Percentiles rank a stretch among this genome's conserved stretches.
Evolutionary conservation across 2,329 filamentous ascomycete genomes (phyloP).

Genomic region (Clarireedia hainanense): DNA sequence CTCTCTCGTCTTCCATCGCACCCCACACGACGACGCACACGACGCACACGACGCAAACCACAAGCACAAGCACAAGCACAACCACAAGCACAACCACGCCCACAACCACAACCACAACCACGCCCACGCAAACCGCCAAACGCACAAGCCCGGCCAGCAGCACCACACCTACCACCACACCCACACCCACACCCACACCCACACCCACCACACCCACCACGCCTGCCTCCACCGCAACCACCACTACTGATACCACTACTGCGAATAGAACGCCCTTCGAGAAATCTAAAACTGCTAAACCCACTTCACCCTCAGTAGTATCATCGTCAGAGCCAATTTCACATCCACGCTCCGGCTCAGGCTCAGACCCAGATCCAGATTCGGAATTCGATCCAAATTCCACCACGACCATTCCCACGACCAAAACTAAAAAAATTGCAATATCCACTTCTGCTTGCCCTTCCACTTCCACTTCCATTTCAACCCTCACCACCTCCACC

Average conservation of each 20-base stretch:
- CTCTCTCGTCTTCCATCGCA: conserved; percentile 7
- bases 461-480: not conserved
- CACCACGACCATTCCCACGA: not conserved
- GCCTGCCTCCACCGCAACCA: not conserved
- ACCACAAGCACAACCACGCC: too few species aligned
- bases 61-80: too few species aligned
- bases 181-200: not conserved
- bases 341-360: not conserved
- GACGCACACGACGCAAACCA: not conserved
- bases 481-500: not conserved
- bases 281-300: not conserved
- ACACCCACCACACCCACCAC: not conserved
- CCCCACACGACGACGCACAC: conserved; percentile 7
- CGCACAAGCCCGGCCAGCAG: not conserved
- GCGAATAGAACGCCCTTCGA: not conserved
- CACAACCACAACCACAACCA: not conserved
- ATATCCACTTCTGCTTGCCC: not conserved
- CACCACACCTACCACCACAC: not conserved
- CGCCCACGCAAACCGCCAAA: not conserved
- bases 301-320: not conserved
- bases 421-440: not conserved
- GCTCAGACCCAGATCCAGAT: not conserved
- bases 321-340: not conserved
- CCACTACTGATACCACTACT: not conserved
- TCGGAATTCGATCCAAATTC: not conserved